Evolutionary conservation across 2,329 filamentous ascomycete species (phyloP).

Genomic region (Fusarium falciforme): DNA sequence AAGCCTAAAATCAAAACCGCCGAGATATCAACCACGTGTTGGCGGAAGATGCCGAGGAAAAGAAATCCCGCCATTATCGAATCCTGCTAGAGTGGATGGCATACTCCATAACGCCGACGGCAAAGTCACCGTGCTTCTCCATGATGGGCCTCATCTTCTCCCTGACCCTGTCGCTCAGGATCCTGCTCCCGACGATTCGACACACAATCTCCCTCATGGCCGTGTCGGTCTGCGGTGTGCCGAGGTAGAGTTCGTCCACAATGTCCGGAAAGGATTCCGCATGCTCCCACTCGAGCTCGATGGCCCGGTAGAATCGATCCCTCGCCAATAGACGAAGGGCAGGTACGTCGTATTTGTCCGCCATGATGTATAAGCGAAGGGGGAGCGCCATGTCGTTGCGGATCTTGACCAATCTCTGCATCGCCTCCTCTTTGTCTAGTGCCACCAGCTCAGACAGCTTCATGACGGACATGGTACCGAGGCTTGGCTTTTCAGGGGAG

Average conservation of each 20-base stretch:
- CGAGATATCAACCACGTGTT: not conserved
- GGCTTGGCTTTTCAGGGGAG: not conserved
- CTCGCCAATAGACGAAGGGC: not conserved
- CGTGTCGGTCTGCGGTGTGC: not conserved
- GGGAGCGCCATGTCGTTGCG: not conserved
- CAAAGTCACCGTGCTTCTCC: slow-evolving; percentile 11
- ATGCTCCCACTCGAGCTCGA: not conserved
- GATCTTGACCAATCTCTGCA: not conserved
- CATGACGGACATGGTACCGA: not conserved
- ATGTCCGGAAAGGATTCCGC: not conserved
- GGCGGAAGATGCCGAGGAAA: not conserved
- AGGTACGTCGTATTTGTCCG: not conserved
- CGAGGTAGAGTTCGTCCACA: slow-evolving; percentile 23
- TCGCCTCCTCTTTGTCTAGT: not conserved
- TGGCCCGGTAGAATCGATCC: not conserved
- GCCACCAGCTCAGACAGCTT: not conserved
- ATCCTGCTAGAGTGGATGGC: not conserved
- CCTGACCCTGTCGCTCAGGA: not conserved
- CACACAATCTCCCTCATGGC: not conserved
- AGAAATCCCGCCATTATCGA: not conserved
- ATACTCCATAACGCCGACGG: not conserved
- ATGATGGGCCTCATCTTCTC: slow-evolving; percentile 1
- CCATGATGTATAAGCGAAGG: not conserved
- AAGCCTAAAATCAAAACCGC: not conserved
- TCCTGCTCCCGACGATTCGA: not conserved